Evolutionary conservation across 2,329 filamentous ascomycete genomes (phyloP).

Genomic region (Cadophora gregata): DNA sequence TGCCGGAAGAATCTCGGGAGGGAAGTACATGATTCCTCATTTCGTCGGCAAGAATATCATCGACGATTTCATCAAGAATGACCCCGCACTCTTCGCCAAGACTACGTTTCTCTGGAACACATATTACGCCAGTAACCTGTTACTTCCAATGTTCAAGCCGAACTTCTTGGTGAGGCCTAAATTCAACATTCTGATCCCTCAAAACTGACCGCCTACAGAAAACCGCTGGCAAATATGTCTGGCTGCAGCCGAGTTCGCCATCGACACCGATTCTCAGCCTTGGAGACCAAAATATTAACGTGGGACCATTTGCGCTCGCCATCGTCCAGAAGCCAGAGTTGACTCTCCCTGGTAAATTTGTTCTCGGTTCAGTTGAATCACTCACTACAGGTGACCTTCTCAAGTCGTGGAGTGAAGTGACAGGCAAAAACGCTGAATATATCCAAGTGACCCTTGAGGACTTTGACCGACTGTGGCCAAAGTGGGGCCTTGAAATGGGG

Average conservation of each 20-base stretch:
- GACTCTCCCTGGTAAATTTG: slow-evolving; percentile 42
- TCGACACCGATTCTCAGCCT: slow-evolving; percentile 42
- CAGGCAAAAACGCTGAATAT: slow-evolving; percentile 39
- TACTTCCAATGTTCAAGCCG: slow-evolving; percentile 39
- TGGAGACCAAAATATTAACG: slow-evolving; percentile 44
- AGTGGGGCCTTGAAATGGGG: slow-evolving; percentile 43
- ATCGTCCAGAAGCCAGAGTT: slow-evolving; percentile 44
- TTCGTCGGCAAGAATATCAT: slow-evolving; percentile 45
- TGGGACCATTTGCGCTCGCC: slow-evolving; percentile 45
- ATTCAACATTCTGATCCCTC: background rate
- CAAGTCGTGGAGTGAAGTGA: slow-evolving; percentile 42
- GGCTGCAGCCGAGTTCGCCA: slow-evolving; percentile 40
- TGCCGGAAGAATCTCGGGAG: slow-evolving; percentile 45
- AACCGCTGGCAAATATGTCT: slow-evolving; percentile 41
- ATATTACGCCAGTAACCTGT: slow-evolving; percentile 47
- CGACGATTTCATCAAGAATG: slow-evolving; percentile 45
- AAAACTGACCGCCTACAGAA: slow-evolving; percentile 23
- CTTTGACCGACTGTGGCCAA: slow-evolving; percentile 43
- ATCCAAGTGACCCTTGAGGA: slow-evolving; percentile 39
- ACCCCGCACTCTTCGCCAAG: slow-evolving; percentile 45
- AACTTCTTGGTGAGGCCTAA: slow-evolving; percentile 35
- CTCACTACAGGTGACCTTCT: slow-evolving; percentile 42
- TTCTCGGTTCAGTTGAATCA: slow-evolving; percentile 40
- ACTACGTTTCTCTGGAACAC: slow-evolving; percentile 50
- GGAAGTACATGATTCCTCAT: slow-evolving; percentile 47